phyloP scores from a whole-genome alignment of 345 rosid species.

The Dimocarpus longan region DNA sequence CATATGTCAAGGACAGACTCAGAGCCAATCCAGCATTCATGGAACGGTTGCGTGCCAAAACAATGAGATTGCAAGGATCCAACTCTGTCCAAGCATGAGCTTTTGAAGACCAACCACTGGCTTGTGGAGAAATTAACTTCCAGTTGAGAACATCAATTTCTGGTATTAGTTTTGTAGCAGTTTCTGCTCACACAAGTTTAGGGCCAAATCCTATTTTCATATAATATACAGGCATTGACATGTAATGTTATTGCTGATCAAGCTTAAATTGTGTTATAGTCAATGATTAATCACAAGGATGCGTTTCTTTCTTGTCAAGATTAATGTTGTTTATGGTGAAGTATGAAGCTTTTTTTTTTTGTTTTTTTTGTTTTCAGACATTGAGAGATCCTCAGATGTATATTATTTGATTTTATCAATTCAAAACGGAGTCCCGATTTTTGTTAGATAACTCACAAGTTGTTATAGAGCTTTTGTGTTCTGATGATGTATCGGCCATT shows the following conservation, averaged over 20 bases:
- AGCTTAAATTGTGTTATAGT: neutral
- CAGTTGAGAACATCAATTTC: neutral
- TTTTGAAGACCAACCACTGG: neutral
- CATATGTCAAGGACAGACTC: slow-evolving; percentile 78
- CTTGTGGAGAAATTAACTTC: slow-evolving; percentile 7
- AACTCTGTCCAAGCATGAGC: slow-evolving; percentile 38
- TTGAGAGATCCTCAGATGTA: neutral
- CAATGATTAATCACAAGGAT: neutral
- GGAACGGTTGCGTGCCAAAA: slow-evolving; percentile 79
- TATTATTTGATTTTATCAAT: neutral
- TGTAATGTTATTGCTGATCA: neutral
- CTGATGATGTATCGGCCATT: neutral
- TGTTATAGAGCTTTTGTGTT: neutral
- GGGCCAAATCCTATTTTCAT: neutral
- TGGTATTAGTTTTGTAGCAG: slow-evolving; percentile 7
- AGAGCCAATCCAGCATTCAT: slow-evolving; percentile 81
- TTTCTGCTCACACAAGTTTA: neutral
- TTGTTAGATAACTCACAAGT: neutral
- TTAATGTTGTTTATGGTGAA: neutral
- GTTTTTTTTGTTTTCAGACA: neutral
- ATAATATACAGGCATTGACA: neutral
- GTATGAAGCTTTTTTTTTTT: neutral
- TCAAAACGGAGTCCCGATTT: slow-evolving; percentile 2
- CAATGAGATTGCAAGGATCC: slow-evolving; percentile 43
- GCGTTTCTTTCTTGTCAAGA: neutral